A percentile compares a stretch with the other conserved stretches of the same genome.
Conservation (phyloP, 2,329 filamentous ascomycete species). For the Paecilomyces sp. region DNA sequence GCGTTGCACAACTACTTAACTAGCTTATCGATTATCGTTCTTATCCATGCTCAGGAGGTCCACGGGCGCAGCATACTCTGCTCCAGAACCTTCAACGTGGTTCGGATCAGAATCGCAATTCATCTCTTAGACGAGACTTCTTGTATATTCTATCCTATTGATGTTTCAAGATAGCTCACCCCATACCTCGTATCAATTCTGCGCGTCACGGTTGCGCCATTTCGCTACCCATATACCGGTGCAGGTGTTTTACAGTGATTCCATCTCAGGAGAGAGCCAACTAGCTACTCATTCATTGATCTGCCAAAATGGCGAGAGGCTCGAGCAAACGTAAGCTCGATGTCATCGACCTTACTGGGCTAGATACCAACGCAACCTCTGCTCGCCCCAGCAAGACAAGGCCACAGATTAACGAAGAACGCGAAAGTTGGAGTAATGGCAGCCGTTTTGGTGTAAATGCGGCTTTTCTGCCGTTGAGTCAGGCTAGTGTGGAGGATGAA, state of each 20-base stretch:
- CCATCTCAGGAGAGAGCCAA: background rate
- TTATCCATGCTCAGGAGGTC: background rate
- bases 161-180: background rate
- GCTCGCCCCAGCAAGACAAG: constrained; percentile 7
- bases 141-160: background rate
- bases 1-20: background rate
- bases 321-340: constrained; percentile 16
- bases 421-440: constrained; percentile 7
- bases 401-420: background rate
- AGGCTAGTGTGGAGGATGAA: constrained; percentile 24
- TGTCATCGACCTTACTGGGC: constrained; percentile 20
- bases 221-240: background rate
- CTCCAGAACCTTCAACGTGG: background rate
- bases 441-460: constrained; percentile 21
- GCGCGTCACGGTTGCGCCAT: background rate
- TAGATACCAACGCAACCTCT: constrained; percentile 9
- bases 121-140: background rate
- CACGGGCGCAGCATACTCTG: background rate
- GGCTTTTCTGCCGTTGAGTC: constrained; percentile 24
- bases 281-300: background rate
- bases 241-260: too few species aligned
- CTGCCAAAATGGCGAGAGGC: constrained; percentile 5
- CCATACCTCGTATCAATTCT: background rate
- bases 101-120: background rate
- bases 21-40: background rate